Conservation (phyloP, 2,329 filamentous ascomycete genomes). For the Fusarium sublunatum region DNA sequence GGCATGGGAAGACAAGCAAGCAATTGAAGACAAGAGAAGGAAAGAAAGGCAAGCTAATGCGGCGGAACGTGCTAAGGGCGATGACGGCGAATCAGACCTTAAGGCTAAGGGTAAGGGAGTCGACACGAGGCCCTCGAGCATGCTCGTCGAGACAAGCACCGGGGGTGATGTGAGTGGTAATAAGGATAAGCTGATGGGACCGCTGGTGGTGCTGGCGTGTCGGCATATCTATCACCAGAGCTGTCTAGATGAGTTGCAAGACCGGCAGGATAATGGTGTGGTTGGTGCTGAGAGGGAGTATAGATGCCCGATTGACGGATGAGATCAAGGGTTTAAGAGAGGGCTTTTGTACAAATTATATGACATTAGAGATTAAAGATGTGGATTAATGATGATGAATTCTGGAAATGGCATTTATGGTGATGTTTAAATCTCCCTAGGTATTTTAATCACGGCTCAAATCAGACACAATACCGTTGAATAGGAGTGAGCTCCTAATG, state of each 20-base stretch:
- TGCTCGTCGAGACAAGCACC: slow-evolving; percentile 50
- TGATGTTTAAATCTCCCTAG: neutral
- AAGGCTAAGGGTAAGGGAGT: slow-evolving; percentile 59
- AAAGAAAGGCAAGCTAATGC: slow-evolving; percentile 55
- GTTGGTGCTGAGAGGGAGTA: slow-evolving; percentile 62
- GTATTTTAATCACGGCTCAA: too few relatives aligned
- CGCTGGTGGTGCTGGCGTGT: slow-evolving; percentile 75
- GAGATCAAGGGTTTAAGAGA: slow-evolving; percentile 27
- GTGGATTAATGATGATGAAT: slow-evolving; percentile 45
- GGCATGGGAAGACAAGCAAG: slow-evolving; percentile 77
- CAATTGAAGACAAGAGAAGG: slow-evolving; percentile 59
- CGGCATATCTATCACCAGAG: slow-evolving; percentile 76
- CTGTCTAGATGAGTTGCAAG: slow-evolving; percentile 74
- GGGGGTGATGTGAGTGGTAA: slow-evolving; percentile 19
- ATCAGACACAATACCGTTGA: too few relatives aligned
- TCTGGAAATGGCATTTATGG: slow-evolving; percentile 7
- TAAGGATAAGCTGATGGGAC: slow-evolving; percentile 66
- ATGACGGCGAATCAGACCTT: slow-evolving; percentile 47
- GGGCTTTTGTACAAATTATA: slow-evolving; percentile 41
- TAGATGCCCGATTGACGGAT: slow-evolving; percentile 69
- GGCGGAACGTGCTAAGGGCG: slow-evolving; percentile 54
- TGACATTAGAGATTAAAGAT: slow-evolving; percentile 41
- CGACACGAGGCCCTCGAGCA: slow-evolving; percentile 56
- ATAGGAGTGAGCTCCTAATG: too few relatives aligned
- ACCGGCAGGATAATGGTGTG: slow-evolving; percentile 61